Evolutionary conservation across 2,329 filamentous ascomycete genomes (phyloP), one percentile per base, ranked within the genome.

Genomic region (Botryosphaeria dothidea): DNA sequence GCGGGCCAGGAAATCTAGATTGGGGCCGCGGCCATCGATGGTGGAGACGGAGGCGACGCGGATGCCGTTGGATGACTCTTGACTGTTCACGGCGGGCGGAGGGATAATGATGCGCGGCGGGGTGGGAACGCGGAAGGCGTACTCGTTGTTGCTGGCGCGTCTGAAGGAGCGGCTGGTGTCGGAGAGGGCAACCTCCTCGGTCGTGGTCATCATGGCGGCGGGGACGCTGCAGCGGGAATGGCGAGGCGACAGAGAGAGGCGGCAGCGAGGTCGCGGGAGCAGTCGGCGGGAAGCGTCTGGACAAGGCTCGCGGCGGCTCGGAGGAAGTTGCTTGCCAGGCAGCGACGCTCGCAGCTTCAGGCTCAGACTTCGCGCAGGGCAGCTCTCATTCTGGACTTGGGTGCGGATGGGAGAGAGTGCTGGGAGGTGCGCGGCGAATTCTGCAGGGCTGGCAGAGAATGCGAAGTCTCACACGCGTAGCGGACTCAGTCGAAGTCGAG

Each of bases 51-150:
- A 51, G 23, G n/a, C 21, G 17, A 58, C 43, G 23, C 25, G 52
- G n/a, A 60, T 45, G 34, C 19, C 56, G 29, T 41, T 56, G 38
- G 51, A 13, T 9, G 51, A 45, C 23, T 64, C 62, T 38, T 56
- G 41, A 27, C 43, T 56, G 29, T 65, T 65, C 19, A 60, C 52
- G 6, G 63, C 76, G 0, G 81, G 81, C 36, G 81, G 81, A 15
- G 81, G 81, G 21, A 84, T 78, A 51, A 81, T 75, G 68, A 84
- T 82, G 19, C 80, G 78, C 21, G 81, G 81, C 23, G 81, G 80
- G 4, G 80, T 80, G 7, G 82, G 82, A 1, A 83, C 74, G 13
- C 81, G 78, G 68, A 79, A 81, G 15, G 75, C 75, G 71, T 82
- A 83, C 54, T 78, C 78, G 46, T 75, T 69, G 15, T 75, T 72